Evolutionary conservation across 768 basidiomycete genomes (phyloP).

Genomic region (Hirschioporus abietinus): DNA sequence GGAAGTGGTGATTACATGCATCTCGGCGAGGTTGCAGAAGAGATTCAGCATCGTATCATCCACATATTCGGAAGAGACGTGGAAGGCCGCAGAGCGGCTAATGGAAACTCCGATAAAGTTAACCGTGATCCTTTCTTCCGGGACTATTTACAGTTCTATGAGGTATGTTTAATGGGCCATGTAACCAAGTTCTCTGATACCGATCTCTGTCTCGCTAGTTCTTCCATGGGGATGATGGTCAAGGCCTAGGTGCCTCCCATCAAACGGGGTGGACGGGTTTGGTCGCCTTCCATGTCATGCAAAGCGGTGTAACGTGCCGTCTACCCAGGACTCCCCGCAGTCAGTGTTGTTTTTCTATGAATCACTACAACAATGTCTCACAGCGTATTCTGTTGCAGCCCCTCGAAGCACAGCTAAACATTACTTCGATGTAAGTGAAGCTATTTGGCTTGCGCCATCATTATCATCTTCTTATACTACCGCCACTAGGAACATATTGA

Average conservation of each 20-base stretch:
- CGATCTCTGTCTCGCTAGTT: conserved; percentile 44
- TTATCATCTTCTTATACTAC: conserved; percentile 4
- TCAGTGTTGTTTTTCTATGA: conserved; percentile 32
- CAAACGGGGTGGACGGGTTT: conserved; percentile 97
- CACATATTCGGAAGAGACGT: conserved; percentile 95
- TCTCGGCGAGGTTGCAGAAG: conserved; percentile 88
- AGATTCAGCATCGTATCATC: conserved; percentile 98
- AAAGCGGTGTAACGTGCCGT: conserved; percentile 84
- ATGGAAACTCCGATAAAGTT: conserved; percentile 83
- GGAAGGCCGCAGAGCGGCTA: conserved; percentile 82
- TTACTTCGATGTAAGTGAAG: conserved; percentile 81
- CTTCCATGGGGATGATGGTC: conserved; percentile 92
- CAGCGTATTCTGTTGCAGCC: conserved; percentile 39
- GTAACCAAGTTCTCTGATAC: conserved; percentile 1
- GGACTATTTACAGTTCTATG: conserved; percentile 95
- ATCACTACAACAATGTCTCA: conserved; percentile 2
- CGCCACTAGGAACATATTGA: conserved; percentile 64
- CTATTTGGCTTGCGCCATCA: conserved; percentile 7
- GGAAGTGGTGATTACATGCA: conserved; percentile 98
- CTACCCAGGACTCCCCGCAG: conserved; percentile 93
- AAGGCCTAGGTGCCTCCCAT: conserved; percentile 94
- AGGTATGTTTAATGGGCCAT: conserved; percentile 41
- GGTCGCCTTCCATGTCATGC: conserved; percentile 87
- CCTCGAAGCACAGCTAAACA: conserved; percentile 83
- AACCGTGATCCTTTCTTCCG: conserved; percentile 94